These are phyloP conservation scores for Suhomyces pyralidae DNA, from an alignment of 805 yeast genomes.

Conservation along the genomic window DNA sequence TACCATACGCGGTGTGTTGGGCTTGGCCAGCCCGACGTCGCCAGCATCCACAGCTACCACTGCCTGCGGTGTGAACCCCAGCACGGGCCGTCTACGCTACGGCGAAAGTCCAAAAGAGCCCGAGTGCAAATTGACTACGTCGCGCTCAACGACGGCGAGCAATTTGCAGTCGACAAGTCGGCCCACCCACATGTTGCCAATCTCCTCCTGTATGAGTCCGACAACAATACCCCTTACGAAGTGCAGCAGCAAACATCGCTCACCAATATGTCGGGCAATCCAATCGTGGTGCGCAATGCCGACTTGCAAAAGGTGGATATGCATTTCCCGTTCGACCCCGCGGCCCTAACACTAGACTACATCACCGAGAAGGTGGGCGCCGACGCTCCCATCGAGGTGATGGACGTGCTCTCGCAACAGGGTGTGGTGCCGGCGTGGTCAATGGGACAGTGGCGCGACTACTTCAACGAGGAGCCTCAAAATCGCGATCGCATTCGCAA, in stretches of 20 bases:
- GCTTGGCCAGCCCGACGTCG: slow-evolving; percentile 34
- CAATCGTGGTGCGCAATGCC: slow-evolving; percentile 42
- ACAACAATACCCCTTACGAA: not conserved
- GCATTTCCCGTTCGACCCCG: slow-evolving; percentile 45
- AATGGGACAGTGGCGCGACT: slow-evolving; percentile 70
- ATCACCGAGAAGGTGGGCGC: slow-evolving; percentile 61
- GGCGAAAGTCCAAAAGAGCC: slow-evolving; percentile 54
- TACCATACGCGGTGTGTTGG: slow-evolving; percentile 50
- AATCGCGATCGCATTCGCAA: slow-evolving; percentile 67
- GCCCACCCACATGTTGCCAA: slow-evolving; percentile 51
- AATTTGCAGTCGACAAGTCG: slow-evolving; percentile 43
- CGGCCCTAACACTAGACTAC: slow-evolving; percentile 49
- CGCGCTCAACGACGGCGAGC: slow-evolving; percentile 74
- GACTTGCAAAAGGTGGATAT: slow-evolving; percentile 39
- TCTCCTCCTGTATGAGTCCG: slow-evolving; percentile 26
- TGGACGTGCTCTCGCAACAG: slow-evolving; percentile 86
- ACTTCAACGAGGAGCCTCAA: slow-evolving; percentile 46
- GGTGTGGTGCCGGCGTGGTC: slow-evolving; percentile 63
- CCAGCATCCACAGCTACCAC: slow-evolving; percentile 47
- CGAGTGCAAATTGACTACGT: slow-evolving; percentile 66
- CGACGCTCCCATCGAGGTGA: slow-evolving; percentile 67
- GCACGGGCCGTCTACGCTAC: slow-evolving; percentile 50
- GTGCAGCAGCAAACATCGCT: slow-evolving; percentile 13
- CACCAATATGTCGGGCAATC: slow-evolving; percentile 24
- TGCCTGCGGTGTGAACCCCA: slow-evolving; percentile 46